Evolutionary conservation across 495 filamentous ascomycete species (phyloP).

Genomic region (Xylaria flabelliformis): DNA sequence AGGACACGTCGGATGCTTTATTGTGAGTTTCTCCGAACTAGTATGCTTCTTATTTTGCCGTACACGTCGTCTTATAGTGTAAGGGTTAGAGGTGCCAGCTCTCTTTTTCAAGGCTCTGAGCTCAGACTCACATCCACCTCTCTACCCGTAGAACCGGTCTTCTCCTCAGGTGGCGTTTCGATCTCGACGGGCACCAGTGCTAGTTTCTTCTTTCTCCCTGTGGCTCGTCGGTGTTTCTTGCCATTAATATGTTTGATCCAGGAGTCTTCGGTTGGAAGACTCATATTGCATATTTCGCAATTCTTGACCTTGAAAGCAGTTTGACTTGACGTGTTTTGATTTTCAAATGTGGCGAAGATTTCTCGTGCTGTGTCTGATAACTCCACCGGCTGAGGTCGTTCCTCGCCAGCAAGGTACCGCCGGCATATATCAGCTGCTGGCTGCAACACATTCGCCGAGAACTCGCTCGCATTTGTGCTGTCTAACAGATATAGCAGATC

Average conservation of each 20-base stretch:
- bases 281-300: conserved; percentile 77
- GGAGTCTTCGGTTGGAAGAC: conserved; percentile 69
- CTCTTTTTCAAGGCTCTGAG: not conserved
- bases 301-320: conserved; percentile 58
- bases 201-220: conserved; percentile 37
- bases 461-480: conserved; percentile 66
- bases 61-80: not conserved
- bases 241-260: conserved; percentile 80
- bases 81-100: not conserved
- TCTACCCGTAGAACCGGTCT: not conserved
- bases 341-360: conserved; percentile 61
- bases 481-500: conserved; percentile 75
- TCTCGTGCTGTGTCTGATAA: conserved; percentile 65
- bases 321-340: conserved; percentile 51
- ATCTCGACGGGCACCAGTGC: conserved; percentile 36
- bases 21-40: not conserved
- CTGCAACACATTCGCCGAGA: conserved; percentile 63
- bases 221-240: conserved; percentile 57
- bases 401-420: conserved; percentile 61
- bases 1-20: not conserved
- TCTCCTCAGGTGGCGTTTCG: not conserved
- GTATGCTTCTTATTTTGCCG: not conserved
- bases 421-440: conserved; percentile 67
- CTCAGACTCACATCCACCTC: not conserved
- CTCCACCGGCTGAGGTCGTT: conserved; percentile 64